Evolutionary conservation across 1,139 yeast species (phyloP), one percentile per base, ranked within the genome.

Genomic region (Candida freyschussii): DNA sequence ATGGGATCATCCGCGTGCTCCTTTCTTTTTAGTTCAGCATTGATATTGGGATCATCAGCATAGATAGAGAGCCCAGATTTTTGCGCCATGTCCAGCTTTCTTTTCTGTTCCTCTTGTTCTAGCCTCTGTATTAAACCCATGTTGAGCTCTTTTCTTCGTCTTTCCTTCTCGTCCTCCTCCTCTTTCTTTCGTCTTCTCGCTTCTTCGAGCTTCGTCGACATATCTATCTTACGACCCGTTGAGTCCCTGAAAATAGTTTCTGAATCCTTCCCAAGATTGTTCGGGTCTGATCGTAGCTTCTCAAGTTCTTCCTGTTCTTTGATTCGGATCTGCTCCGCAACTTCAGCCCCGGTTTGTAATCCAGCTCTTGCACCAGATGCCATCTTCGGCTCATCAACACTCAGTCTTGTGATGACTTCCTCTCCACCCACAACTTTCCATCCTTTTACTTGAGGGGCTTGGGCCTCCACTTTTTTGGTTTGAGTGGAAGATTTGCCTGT

Each of bases 1-100:
- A 83, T 67, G 0, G 96, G 96, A 52, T 87, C 96, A 27, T 83
- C 86, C 31, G 68, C 67, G 21, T 57, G 59, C n/a, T 58, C 57
- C 33, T 52, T 56, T 4, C 48, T 38, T 41, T 59, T 61, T 50
- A 63, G 56, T 14, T 47, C 45, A 8, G 54, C 50, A 36, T 72
- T 68, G 28, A 66, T 55, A 24, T 60, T 63, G 23, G 48, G 50
- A 40, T 70, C 74, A 33, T 65, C 56, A 8, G 58, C 61, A 27
- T 53, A 50, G 36, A 57, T 51, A 29, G 60, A 47, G 9, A 63
- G 45, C 10, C 63, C 57, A 27, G 55, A 52, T 4, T 52, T 42
- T 12, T 50, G 50, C 13, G 61, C 57, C 10, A 45, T 44, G n/a
- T 52, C 47, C 16, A 69, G 41, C n/a, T 49, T 56, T 13, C 50